Conservation (phyloP, 108 stramenopile species). For the Schizochytrium sp. region DNA sequence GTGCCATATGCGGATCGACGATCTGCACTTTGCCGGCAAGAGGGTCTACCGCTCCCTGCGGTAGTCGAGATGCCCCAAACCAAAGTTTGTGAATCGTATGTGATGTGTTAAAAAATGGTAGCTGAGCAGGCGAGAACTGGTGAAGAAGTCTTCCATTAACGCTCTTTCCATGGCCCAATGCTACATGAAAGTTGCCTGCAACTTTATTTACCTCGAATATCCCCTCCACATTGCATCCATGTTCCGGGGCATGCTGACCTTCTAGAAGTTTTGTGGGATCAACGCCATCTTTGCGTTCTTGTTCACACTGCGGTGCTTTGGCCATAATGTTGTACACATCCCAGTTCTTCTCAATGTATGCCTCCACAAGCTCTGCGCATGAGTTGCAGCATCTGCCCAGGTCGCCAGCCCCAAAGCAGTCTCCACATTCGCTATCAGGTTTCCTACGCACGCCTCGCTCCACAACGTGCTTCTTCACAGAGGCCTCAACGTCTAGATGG, state of each 20-base stretch:
- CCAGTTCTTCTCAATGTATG: constrained; percentile 34
- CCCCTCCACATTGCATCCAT: constrained; percentile 11
- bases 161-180: constrained; percentile 58
- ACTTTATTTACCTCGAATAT: constrained; percentile 57
- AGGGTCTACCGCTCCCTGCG: neutral
- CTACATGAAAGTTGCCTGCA: constrained; percentile 67
- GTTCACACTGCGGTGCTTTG: constrained; percentile 50
- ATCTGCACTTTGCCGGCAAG: neutral
- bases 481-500: constrained; percentile 25
- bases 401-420: constrained; percentile 35
- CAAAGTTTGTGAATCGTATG: constrained; percentile 65
- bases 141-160: constrained; percentile 60
- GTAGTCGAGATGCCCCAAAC: constrained; percentile 58
- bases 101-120: constrained; percentile 63
- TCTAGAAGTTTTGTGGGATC: neutral
- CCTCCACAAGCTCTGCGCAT: constrained; percentile 31
- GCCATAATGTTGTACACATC: neutral
- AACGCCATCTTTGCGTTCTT: neutral
- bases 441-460: neutral
- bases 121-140: constrained; percentile 61
- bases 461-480: neutral
- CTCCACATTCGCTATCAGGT: neutral
- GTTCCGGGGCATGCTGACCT: neutral
- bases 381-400: constrained; percentile 49
- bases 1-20: constrained; percentile 46